Conservation (phyloP, 805 yeast genomes). For the Wickerhamiella azyma region DNA sequence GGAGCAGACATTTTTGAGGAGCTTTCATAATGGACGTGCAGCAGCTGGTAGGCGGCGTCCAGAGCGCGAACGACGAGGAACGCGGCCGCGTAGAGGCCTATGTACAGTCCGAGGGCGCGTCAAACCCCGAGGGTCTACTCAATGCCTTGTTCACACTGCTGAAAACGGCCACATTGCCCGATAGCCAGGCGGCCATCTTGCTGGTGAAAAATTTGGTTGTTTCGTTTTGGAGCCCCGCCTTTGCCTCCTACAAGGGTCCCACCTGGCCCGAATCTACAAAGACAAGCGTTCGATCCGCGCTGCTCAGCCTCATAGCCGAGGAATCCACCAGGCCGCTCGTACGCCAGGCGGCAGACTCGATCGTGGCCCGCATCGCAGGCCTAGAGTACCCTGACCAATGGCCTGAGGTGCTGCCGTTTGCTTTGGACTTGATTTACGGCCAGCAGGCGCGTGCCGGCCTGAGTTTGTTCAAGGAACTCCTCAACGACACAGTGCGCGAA, state of each 20-base stretch:
- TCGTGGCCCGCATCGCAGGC: slow-evolving; percentile 71
- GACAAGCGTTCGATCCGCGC: slow-evolving; percentile 32
- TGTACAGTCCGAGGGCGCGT: neutral
- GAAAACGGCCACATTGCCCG: slow-evolving; percentile 1
- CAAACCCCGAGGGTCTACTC: slow-evolving; percentile 12
- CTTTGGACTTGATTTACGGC: slow-evolving; percentile 24
- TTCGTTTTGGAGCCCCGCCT: slow-evolving; percentile 70
- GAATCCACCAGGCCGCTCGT: slow-evolving; percentile 38
- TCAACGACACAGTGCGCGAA: slow-evolving; percentile 76
- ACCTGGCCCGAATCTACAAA: slow-evolving; percentile 45
- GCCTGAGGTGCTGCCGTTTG: slow-evolving; percentile 43
- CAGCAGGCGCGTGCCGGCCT: slow-evolving; percentile 35
- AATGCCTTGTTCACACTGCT: slow-evolving; percentile 12
- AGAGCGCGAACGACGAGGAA: neutral
- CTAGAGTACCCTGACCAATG: slow-evolving; percentile 94
- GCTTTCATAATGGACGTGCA: slow-evolving; percentile 1
- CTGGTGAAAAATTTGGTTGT: slow-evolving; percentile 58
- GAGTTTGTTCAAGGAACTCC: slow-evolving; percentile 42
- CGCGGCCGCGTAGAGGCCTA: slow-evolving; percentile 5
- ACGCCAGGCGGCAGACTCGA: slow-evolving; percentile 53
- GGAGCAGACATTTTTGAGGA: slow-evolving; percentile 40
- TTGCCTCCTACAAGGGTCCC: slow-evolving; percentile 58
- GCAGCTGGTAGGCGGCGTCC: slow-evolving; percentile 3
- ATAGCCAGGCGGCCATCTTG: slow-evolving; percentile 45
- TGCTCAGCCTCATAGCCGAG: slow-evolving; percentile 37